Evolutionary conservation across 2,329 filamentous ascomycete species (phyloP).

Genomic region (Penicillium sp.): DNA sequence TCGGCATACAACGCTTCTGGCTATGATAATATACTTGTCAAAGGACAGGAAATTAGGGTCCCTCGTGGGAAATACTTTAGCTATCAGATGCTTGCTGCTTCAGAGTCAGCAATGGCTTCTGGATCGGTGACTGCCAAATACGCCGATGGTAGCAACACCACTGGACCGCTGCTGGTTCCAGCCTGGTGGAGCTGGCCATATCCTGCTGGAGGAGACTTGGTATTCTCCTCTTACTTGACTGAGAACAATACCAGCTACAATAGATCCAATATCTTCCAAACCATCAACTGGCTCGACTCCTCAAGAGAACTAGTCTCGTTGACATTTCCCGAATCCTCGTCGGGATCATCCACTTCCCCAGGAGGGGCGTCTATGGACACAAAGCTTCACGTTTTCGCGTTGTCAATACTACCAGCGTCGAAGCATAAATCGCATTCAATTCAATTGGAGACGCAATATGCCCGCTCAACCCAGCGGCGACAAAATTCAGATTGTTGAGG

Average conservation of each 20-base stretch:
- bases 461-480: slow-evolving; percentile 40
- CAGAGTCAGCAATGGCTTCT: slow-evolving; percentile 37
- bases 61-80: slow-evolving; percentile 35
- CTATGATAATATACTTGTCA: slow-evolving; percentile 38
- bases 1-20: slow-evolving; percentile 35
- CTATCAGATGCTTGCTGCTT: slow-evolving; percentile 40
- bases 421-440: slow-evolving; percentile 4
- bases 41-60: slow-evolving; percentile 34
- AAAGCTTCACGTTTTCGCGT: slow-evolving; percentile 39
- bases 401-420: slow-evolving; percentile 32
- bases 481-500: slow-evolving; percentile 39
- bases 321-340: slow-evolving; percentile 35
- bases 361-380: slow-evolving; percentile 22
- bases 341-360: slow-evolving; percentile 26
- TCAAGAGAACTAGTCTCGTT: slow-evolving; percentile 37
- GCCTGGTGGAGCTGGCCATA: slow-evolving; percentile 42
- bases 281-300: slow-evolving; percentile 38
- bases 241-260: slow-evolving; percentile 38
- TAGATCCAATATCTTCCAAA: slow-evolving; percentile 40
- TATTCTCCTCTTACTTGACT: slow-evolving; percentile 39
- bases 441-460: slow-evolving; percentile 35
- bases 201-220: slow-evolving; percentile 39
- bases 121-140: slow-evolving; percentile 39
- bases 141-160: slow-evolving; percentile 33
- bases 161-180: slow-evolving; percentile 33